These are phyloP conservation scores for Ustilago sp. DNA, from an alignment of 1,284 basidiomycete species.

Conservation along the genomic window DNA sequence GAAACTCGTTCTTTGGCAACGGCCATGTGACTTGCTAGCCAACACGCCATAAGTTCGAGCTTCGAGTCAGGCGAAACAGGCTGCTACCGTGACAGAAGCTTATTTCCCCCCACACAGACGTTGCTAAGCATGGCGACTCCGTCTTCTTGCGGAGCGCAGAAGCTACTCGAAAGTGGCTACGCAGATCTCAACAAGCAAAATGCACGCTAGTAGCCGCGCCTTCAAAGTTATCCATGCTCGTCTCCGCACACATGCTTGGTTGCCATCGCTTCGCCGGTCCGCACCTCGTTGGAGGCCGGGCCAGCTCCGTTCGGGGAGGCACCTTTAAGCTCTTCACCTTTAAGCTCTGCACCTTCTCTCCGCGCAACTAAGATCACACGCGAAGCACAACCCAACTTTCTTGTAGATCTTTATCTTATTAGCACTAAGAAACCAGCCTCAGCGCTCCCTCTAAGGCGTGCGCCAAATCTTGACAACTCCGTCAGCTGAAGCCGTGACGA, in stretches of 20 bases:
- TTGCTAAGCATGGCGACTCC: background rate
- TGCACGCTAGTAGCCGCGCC: background rate
- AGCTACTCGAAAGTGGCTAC: too few species aligned
- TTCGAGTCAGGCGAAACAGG: background rate
- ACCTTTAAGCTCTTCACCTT: background rate
- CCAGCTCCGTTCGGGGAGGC: background rate
- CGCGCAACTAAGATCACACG: background rate
- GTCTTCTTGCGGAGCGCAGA: background rate
- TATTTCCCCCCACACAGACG: background rate
- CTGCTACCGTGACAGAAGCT: background rate
- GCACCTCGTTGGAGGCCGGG: conserved; percentile 1
- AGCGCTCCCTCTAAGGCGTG: background rate
- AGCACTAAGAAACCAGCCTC: background rate
- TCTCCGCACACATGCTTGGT: background rate
- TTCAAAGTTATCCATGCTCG: background rate
- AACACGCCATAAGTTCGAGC: background rate
- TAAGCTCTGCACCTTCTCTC: background rate
- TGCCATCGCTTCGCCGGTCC: background rate
- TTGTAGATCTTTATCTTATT: background rate
- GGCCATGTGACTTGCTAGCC: conserved; percentile 1
- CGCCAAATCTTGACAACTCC: conserved; percentile 64
- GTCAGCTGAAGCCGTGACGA: conserved; percentile 85
- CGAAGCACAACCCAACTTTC: background rate
- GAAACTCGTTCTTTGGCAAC: conserved; percentile 16
- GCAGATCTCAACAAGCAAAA: background rate